Conservation (phyloP, 371 early-diverging fungal species). For the Chytridiales sp. region DNA sequence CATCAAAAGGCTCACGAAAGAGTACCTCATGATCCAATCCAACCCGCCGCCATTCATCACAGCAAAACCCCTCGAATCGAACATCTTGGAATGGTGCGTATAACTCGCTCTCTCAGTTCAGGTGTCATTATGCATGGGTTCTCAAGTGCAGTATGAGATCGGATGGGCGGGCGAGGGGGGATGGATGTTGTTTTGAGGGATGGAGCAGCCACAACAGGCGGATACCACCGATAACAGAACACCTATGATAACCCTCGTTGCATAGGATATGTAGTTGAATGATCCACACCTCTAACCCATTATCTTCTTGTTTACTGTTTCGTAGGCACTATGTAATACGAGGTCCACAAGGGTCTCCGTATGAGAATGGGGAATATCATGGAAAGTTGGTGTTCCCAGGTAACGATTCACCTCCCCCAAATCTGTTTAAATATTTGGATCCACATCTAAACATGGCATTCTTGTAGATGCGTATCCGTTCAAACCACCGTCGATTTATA, state of each 20-base stretch:
- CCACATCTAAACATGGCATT: too few species aligned
- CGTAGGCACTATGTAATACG: slow-evolving; percentile 94
- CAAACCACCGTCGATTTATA: slow-evolving; percentile 93
- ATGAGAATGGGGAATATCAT: slow-evolving; percentile 92
- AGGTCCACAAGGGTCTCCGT: slow-evolving; percentile 93
- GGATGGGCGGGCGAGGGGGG: too few species aligned
- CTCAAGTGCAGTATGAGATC: too few species aligned
- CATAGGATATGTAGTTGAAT: too few species aligned
- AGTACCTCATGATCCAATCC: slow-evolving; percentile 78
- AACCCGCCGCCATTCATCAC: slow-evolving; percentile 60
- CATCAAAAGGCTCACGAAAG: slow-evolving; percentile 84
- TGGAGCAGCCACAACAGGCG: too few species aligned
- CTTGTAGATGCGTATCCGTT: slow-evolving; percentile 82
- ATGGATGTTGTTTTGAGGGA: background rate
- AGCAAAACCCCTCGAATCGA: slow-evolving; percentile 88
- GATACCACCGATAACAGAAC: too few species aligned
- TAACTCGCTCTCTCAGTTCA: too few species aligned
- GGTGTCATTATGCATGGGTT: too few species aligned
- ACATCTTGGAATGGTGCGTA: slow-evolving; percentile 98
- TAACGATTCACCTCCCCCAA: background rate
- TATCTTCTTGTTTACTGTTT: too few species aligned
- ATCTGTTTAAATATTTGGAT: background rate
- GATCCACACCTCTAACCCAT: too few species aligned
- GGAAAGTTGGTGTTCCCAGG: slow-evolving; percentile 86
- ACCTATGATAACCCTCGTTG: too few species aligned